A percentile compares a stretch with the other conserved stretches of the same genome.
These are phyloP conservation scores for Yarrowia sp. DNA, from an alignment of 805 yeast species.

Conservation along the genomic window DNA sequence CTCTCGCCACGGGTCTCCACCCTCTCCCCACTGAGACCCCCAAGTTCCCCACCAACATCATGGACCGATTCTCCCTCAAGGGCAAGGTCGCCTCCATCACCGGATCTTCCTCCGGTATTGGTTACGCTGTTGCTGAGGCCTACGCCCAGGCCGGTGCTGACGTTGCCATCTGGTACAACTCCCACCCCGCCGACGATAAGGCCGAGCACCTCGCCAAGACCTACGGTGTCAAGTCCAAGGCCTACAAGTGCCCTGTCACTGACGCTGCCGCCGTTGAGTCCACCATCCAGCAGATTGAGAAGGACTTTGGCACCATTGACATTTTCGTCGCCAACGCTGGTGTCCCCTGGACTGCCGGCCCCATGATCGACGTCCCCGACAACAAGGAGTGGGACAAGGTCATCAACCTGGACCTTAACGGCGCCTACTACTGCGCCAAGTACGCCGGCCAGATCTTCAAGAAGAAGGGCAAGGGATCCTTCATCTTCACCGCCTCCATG, in stretches of 20 bases:
- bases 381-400: slow-evolving; percentile 74
- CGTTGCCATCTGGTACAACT: slow-evolving; percentile 72
- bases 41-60: slow-evolving; percentile 57
- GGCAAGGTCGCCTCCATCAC: slow-evolving; percentile 85
- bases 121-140: slow-evolving; percentile 80
- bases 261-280: slow-evolving; percentile 58
- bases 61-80: slow-evolving; percentile 76
- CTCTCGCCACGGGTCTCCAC: slow-evolving; percentile 49
- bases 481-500: slow-evolving; percentile 87
- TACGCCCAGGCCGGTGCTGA: slow-evolving; percentile 89
- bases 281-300: slow-evolving; percentile 58
- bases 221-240: slow-evolving; percentile 67
- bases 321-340: slow-evolving; percentile 91
- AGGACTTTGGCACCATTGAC: slow-evolving; percentile 82
- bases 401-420: slow-evolving; percentile 76
- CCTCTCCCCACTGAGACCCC: slow-evolving; percentile 65
- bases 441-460: slow-evolving; percentile 74
- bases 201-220: slow-evolving; percentile 62
- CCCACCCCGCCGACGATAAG: slow-evolving; percentile 67
- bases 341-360: slow-evolving; percentile 77
- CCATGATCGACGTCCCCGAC: slow-evolving; percentile 55
- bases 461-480: slow-evolving; percentile 75
- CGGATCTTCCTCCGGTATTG: slow-evolving; percentile 88
- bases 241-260: slow-evolving; percentile 67
- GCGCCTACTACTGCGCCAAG: slow-evolving; percentile 81